Base-by-base conservation (phyloP, 768 basidiomycete species). In the Xerocomellus amylosporus region DNA sequence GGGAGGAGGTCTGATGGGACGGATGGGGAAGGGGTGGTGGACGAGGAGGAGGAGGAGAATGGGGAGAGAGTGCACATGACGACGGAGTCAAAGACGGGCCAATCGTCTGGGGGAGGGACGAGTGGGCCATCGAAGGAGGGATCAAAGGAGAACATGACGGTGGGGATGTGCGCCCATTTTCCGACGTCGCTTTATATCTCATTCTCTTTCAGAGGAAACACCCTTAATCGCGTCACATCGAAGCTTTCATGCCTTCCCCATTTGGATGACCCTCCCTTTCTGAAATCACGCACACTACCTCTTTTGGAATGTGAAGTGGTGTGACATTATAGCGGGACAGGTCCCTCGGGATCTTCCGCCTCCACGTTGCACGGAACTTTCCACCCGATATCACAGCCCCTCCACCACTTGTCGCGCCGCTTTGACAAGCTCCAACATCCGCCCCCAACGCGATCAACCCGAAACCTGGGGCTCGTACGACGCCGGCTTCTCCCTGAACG, bases 391-490 rank as follows among this genome's bases (percentile, higher is more conserved):
- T 14, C 42, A 46, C 39, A 15, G 24, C 28, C 33, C 5, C 14
- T 45, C 62, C 5, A 61, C 39, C 1, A 54, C 40, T 5, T 26
- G 15, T 2, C 49, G 49, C 8, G 62, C 62, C 17, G 60, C 70
- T 49, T 74, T 76, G 24, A 75, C 50, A 30, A 73, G 55, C 15
- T 79, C 76, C 49, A 81, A 60, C 60, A 80, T 70, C 24, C 67
- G 60, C 12, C 75, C 74, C 74, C 58, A 80, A 51, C 19, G 76
- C 77, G 17, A 81, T 67, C 52, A 77, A 53, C 10, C 79, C 78
- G 46, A 79, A 80, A 58, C 76, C 55, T 73, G 72, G 8, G 75
- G 64, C 2, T 79, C 79, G 56, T 73, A 80, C 44, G 46, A 46
- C 3, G 24, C 54, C 15, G 65, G 61, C 14, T 71, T 64, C 0